Conservation (phyloP, 306 rosid genomes). For the Dryas alaskensis region DNA sequence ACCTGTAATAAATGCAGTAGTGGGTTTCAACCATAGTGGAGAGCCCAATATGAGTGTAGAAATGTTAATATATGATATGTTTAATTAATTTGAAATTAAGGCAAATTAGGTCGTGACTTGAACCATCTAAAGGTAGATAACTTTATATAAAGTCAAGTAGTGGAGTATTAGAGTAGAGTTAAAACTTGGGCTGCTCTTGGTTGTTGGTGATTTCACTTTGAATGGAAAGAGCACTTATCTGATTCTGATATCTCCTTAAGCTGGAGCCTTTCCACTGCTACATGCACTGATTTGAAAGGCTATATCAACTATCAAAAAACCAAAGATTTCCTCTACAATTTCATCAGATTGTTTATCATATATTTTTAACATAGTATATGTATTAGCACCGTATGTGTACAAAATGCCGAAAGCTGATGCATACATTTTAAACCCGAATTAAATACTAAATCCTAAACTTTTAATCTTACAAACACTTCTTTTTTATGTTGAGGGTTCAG, state of each 20-base stretch:
- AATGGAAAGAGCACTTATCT: conserved; percentile 36
- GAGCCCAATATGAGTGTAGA: conserved; percentile 17
- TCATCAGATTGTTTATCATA: not conserved
- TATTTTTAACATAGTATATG: not conserved
- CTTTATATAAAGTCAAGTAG: not conserved
- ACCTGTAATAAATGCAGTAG: not conserved
- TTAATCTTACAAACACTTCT: too few species aligned
- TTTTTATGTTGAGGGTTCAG: too few species aligned
- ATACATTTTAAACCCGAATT: not conserved
- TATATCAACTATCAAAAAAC: conserved; percentile 34
- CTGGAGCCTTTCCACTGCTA: conserved; percentile 17
- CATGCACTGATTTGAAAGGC: conserved; percentile 29
- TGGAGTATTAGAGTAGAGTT: not conserved
- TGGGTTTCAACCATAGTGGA: conserved; percentile 27
- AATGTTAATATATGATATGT: not conserved
- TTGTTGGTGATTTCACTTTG: not conserved
- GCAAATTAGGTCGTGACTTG: conserved; percentile 33
- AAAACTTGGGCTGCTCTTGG: not conserved
- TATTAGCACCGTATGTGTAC: not conserved
- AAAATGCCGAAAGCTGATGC: conserved; percentile 6
- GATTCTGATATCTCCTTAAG: not conserved
- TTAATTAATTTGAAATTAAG: not conserved
- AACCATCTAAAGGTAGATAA: conserved; percentile 11
- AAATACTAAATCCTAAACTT: not conserved
- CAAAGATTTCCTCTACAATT: not conserved